phyloP scores from a whole-genome alignment of 225 moss, liverwort and hornwort species.

The Polytrichum formosum region DNA sequence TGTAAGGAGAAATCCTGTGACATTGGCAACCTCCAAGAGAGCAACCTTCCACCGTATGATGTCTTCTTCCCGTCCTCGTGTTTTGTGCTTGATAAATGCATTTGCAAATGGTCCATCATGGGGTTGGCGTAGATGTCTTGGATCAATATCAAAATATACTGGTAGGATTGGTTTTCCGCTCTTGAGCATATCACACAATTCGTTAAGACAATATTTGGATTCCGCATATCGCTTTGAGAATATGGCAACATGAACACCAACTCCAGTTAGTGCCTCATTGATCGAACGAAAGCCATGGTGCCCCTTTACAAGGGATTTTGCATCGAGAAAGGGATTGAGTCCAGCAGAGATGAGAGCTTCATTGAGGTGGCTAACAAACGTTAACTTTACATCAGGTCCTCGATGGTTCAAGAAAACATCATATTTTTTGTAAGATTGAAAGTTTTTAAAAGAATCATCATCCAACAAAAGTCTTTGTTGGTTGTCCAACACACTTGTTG shows the following conservation, averaged over 20 bases:
- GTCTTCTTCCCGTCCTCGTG: neutral
- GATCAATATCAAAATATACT: conserved; percentile 1
- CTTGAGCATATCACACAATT: conserved; percentile 1
- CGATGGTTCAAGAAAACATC: conserved; percentile 8
- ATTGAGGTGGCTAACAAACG: conserved; percentile 1
- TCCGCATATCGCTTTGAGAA: conserved; percentile 9
- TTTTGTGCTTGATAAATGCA: neutral
- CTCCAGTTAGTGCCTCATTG: neutral
- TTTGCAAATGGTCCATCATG: conserved; percentile 3
- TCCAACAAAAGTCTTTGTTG: no score
- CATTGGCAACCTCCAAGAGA: neutral
- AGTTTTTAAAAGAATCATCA: no score
- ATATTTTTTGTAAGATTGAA: neutral
- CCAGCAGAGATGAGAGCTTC: neutral
- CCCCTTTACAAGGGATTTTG: conserved; percentile 1
- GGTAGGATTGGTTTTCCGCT: neutral
- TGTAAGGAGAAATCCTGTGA: neutral
- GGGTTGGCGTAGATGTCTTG: neutral
- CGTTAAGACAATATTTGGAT: conserved; percentile 3
- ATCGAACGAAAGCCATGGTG: neutral
- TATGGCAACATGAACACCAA: conserved; percentile 1
- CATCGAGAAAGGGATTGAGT: conserved; percentile 3
- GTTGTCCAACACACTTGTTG: no score
- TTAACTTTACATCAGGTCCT: neutral
- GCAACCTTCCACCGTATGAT: conserved; percentile 6